Base-by-base conservation (phyloP, 345 rosid genomes). In the Theobroma cacao region DNA sequence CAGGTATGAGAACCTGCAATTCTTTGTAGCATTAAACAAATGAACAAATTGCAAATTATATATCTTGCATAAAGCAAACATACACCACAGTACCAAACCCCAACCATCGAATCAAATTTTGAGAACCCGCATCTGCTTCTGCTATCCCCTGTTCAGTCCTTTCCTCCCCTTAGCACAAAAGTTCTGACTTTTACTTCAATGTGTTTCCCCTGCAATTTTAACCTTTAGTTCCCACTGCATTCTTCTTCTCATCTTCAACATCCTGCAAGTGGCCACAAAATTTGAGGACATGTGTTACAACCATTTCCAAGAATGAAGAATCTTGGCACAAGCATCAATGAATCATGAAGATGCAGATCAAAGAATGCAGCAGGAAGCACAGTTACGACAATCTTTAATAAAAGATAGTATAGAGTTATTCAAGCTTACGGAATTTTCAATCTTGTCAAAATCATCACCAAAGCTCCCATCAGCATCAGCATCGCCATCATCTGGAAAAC, bases 401-500 rank as follows among this genome's bases (percentile, higher is more conserved):
- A 56, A 30, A 71, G 61, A 28, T 20, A 50, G 60, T 7, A 33
- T 52, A 31, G 33, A 52, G 75, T 72, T 38, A 67, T 41, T 83
- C 41, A 12, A 78, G 77, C 94, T 93, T 89, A 95, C 98, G 40
- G 94, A 90, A 84, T 86, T 95, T 69, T 82, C 97, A n/a, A 91
- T 91, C 87, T 89, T 90, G 90, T 93, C 98, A 77, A 95, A 93
- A 82, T 94, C 98, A 86, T 95, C 98, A 74, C 79, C 92, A 43
- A 93, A 79, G 86, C 86, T 90, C 77, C 78, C 91, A 77, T 89
- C 92, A 63, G 53, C 92, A 74, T 88, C 92, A 5, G 26, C 75
- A 60, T 60, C 36, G 30, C 33, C 36, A 67, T 88, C 95, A 87
- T 86, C 98, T 94, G 86, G 47, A 84, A 79, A 71, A 62, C 24